These are phyloP conservation scores for Linnemannia zychae DNA, from an alignment of 192 early-diverging fungal genomes.

Conservation along the genomic window DNA sequence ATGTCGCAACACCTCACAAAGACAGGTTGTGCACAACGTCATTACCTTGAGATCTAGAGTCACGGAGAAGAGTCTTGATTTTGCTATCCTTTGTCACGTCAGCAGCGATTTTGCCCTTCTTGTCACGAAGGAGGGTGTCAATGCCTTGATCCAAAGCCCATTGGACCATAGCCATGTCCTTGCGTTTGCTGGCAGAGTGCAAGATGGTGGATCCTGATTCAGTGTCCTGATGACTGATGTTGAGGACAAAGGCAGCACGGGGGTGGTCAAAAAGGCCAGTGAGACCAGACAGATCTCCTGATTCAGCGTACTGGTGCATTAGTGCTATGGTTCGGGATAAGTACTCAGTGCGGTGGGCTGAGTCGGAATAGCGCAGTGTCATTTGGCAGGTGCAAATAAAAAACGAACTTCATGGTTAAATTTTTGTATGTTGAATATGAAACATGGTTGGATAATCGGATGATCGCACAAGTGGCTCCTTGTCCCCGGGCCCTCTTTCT, in stretches of 20 bases:
- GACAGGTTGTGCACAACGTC: background rate
- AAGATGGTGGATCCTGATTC: constrained; percentile 74
- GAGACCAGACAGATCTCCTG: constrained; percentile 54
- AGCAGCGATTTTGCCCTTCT: constrained; percentile 69
- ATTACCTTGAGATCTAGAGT: constrained; percentile 50
- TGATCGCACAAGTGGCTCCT: background rate
- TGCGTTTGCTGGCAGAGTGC: constrained; percentile 75
- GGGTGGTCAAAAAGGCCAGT: constrained; percentile 64
- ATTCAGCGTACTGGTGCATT: constrained; percentile 66
- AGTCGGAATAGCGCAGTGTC: background rate
- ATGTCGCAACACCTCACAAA: background rate
- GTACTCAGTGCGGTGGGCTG: constrained; percentile 67
- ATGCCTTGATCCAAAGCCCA: constrained; percentile 83
- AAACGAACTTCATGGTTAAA: background rate
- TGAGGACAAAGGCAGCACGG: constrained; percentile 68
- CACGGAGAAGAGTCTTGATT: constrained; percentile 66
- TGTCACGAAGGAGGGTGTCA: constrained; percentile 78
- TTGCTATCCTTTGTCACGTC: constrained; percentile 67
- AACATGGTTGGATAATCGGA: constrained; percentile 14
- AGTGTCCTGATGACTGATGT: constrained; percentile 77
- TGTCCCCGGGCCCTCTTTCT: background rate
- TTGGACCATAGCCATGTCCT: constrained; percentile 74
- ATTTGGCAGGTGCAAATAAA: background rate
- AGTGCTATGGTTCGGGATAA: constrained; percentile 59
- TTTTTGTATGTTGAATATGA: background rate